Base-by-base conservation (phyloP, 495 filamentous ascomycete species). In the Penicilliopsis zonata region DNA sequence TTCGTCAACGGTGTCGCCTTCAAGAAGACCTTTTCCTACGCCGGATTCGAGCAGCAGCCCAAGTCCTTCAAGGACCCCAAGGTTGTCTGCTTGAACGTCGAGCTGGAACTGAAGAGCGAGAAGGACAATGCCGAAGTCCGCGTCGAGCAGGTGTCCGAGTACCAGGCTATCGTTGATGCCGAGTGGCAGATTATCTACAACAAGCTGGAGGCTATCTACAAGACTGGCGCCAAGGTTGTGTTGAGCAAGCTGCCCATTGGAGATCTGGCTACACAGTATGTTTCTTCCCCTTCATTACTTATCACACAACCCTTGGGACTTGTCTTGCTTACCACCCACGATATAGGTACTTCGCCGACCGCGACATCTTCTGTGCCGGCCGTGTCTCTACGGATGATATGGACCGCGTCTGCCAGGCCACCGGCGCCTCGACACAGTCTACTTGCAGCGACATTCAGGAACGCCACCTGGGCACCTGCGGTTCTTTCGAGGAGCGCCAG, bases 111-210 rank as follows among this genome's bases (percentile, higher is more conserved):
- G 42, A 98, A 98, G 73, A 84, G 80, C 40, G 90, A 98, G 58
- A 98, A 95, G 66, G 90, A 98, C 64, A 98, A 98, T 46, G 90
- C 90, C 29, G 90, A 98, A 61, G 86, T 98, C 36, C 75, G 90
- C 41, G 86, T 98, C 28, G 90, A 95, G 61, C 90, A 96, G 50
- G 90, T 98, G 36, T 93, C 88, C 18, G 90, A 98, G 64, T 98
- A 98, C 67, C 90, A 98, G 63, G 90, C 90, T 30, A 93, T 98
- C 46, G 90, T 98, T 52, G 90, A 98, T 53, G 90, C 90, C 24
- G 90, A 98, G 59, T 98, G 90, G 90, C 83, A 94, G 62, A 98
- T 98, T 52, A 98, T 98, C 55, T 94, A 76, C 75, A 86, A 95
- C 70, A 98, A 98, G 70, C 77, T 96, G 46, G 88, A 98, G 61